Percentiles rank a stretch among this genome's conserved stretches.
Evolutionary conservation across 306 rosid species (phyloP).

Genomic region (Arachis hypogaea): DNA sequence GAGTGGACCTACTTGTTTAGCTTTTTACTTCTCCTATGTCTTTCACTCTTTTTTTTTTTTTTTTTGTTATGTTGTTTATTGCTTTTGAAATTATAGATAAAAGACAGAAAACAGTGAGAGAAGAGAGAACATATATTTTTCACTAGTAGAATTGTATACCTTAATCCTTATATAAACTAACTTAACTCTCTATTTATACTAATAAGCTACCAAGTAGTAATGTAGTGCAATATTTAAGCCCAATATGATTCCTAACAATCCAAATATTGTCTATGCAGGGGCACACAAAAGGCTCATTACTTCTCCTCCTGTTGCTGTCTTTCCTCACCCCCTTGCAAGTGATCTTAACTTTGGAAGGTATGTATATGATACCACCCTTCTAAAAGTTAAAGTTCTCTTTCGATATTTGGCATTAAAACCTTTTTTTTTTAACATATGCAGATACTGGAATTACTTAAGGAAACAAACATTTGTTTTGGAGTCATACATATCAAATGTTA

Average conservation of each 20-base stretch:
- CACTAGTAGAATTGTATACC: not conserved
- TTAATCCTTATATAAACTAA: constrained; percentile 6
- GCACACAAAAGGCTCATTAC: constrained; percentile 92
- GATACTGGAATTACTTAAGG: constrained; percentile 99
- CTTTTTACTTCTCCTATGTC: not conserved
- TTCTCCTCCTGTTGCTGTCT: constrained; percentile 95
- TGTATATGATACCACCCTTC: constrained; percentile 34
- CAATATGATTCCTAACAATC: constrained; percentile 27
- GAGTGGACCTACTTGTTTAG: not conserved
- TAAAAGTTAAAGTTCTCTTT: constrained; percentile 21
- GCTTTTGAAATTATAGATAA: constrained; percentile 19
- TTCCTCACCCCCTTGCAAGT: constrained; percentile 97
- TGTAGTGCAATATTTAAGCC: constrained; percentile 3
- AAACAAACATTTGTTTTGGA: constrained; percentile 96
- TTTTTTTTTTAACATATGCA: constrained; percentile 43
- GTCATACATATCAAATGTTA: constrained; percentile 74
- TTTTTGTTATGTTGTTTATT: constrained; percentile 23
- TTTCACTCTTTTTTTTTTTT: not conserved
- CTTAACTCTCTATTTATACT: constrained; percentile 14
- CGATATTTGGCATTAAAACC: constrained; percentile 36
- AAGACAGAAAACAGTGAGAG: not conserved
- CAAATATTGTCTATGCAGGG: constrained; percentile 55
- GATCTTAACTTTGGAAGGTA: constrained; percentile 93
- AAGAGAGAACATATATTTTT: not conserved
- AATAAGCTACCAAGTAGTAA: constrained; percentile 5